Evolutionary conservation across 768 basidiomycete genomes (phyloP).

Genomic region (Trametes meyenii): DNA sequence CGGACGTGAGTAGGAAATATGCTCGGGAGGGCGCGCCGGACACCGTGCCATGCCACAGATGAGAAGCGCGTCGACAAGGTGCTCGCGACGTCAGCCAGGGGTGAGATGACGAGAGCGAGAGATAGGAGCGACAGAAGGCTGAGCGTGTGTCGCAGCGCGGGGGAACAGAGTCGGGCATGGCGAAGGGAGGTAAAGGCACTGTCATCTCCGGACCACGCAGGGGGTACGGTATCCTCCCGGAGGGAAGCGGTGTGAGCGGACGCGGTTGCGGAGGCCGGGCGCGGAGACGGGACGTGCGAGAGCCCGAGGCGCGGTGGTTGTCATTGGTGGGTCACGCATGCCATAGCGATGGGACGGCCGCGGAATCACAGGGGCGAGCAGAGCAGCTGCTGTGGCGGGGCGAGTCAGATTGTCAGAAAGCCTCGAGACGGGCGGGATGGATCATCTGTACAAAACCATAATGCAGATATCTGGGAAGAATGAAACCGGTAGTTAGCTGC

Average conservation of each 20-base stretch:
- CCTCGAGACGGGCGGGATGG: not conserved
- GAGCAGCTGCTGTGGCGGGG: not conserved
- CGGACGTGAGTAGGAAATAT: not conserved
- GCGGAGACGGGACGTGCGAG: not conserved
- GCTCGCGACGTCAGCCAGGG: too few relatives aligned
- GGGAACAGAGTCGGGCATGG: too few relatives aligned
- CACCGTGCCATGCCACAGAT: not conserved
- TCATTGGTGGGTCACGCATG: not conserved
- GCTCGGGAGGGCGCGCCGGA: constrained; percentile 6
- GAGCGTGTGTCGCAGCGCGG: too few relatives aligned
- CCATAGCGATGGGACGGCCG: not conserved
- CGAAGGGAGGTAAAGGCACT: not conserved
- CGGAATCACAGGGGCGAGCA: not conserved
- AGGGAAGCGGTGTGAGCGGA: not conserved
- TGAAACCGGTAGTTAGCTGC: not conserved
- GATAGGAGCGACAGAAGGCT: too few relatives aligned
- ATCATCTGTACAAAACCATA: not conserved
- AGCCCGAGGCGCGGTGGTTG: not conserved
- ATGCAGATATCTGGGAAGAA: not conserved
- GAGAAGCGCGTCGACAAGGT: too few relatives aligned
- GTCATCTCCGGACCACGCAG: not conserved
- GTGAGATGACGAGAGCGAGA: too few relatives aligned
- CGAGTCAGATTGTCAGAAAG: constrained; percentile 9
- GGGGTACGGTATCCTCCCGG: not conserved
- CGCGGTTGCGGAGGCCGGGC: not conserved